Percentiles rank a stretch among this genome's conserved stretches.
Evolutionary conservation across 2,329 filamentous ascomycete species (phyloP).

Genomic region (Pseudopithomyces maydicus): DNA sequence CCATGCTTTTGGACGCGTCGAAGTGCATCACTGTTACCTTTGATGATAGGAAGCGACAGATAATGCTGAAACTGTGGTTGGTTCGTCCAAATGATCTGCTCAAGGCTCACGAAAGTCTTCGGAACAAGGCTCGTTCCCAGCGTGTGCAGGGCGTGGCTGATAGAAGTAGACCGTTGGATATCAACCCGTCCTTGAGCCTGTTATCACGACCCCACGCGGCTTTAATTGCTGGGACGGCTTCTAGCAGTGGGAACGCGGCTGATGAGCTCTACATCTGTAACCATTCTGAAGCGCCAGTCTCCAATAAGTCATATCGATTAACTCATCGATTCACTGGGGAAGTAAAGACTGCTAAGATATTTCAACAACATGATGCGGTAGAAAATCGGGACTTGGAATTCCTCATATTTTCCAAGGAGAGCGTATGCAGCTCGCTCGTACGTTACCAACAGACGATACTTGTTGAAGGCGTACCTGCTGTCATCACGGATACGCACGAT

Average conservation of each 20-base stretch:
- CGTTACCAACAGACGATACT: conserved; percentile 12
- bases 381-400: conserved; percentile 17
- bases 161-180: conserved; percentile 4
- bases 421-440: conserved; percentile 16
- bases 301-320: conserved; percentile 10
- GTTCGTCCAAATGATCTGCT: conserved; percentile 13
- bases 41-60: neutral
- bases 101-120: neutral
- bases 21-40: neutral
- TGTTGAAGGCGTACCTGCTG: conserved; percentile 14
- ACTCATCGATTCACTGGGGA: conserved; percentile 19
- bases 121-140: too few species aligned
- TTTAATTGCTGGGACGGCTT: too few species aligned
- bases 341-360: conserved; percentile 19
- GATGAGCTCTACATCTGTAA: conserved; percentile 8
- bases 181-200: neutral
- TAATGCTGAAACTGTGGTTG: conserved; percentile 18
- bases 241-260: conserved; percentile 12
- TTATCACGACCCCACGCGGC: too few species aligned
- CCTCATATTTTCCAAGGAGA: conserved; percentile 13
- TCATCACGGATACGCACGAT: conserved; percentile 21
- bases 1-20: neutral
- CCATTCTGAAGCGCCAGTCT: conserved; percentile 4
- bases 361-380: neutral
- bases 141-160: conserved; percentile 3